Percentiles rank a stretch among this genome's conserved stretches.
Conservation (phyloP, 176 grass and related monocot species). For the Oryza australiensis region DNA sequence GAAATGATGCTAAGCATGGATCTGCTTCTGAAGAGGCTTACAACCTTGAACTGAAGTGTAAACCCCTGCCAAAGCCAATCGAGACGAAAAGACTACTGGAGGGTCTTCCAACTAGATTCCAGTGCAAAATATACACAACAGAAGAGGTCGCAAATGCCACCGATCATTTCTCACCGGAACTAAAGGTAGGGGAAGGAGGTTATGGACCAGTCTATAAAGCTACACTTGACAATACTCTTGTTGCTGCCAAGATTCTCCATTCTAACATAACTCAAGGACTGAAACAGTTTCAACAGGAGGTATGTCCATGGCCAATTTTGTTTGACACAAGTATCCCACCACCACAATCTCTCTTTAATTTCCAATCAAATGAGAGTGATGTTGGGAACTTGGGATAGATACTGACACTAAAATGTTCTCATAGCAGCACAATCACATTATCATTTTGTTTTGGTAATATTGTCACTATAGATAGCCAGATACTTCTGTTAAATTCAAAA, state of each 20-base stretch:
- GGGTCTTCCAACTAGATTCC: constrained; percentile 60
- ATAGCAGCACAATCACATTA: background rate
- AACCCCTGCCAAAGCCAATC: constrained; percentile 40
- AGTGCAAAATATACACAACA: constrained; percentile 51
- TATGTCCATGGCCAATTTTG: constrained; percentile 32
- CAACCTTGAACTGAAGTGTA: constrained; percentile 34
- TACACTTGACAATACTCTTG: constrained; percentile 57
- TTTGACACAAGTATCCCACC: constrained; percentile 7
- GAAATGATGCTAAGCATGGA: constrained; percentile 8
- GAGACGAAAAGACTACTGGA: constrained; percentile 60
- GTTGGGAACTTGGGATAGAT: background rate
- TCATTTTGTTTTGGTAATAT: background rate
- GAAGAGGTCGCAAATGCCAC: constrained; percentile 58
- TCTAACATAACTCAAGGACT: constrained; percentile 73
- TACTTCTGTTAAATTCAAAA: background rate
- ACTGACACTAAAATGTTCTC: background rate
- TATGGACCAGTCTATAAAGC: constrained; percentile 90
- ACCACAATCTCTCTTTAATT: constrained; percentile 24
- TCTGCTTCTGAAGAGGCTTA: constrained; percentile 17
- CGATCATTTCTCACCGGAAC: constrained; percentile 46
- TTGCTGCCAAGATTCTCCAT: constrained; percentile 71
- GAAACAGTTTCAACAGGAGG: constrained; percentile 91
- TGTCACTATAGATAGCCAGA: background rate
- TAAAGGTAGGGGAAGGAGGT: constrained; percentile 82
- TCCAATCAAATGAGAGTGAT: background rate